Evolutionary conservation across 495 filamentous ascomycete species (phyloP).

Genomic region (Apiosordaria backusii): DNA sequence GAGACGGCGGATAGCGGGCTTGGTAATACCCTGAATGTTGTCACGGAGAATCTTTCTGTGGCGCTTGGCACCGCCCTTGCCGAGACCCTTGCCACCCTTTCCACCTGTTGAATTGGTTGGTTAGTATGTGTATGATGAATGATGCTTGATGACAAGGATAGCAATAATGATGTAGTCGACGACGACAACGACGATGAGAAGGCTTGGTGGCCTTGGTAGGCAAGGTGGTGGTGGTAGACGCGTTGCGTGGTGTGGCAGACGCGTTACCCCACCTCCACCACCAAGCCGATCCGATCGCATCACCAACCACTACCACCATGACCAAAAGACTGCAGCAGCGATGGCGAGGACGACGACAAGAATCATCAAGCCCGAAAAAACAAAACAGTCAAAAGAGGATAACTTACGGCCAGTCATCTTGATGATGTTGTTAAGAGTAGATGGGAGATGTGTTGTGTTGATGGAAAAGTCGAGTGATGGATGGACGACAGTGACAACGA

Average conservation of each 20-base stretch:
- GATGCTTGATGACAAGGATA: not conserved
- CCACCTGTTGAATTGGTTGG: slow-evolving; percentile 50
- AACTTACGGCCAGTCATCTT: slow-evolving; percentile 97
- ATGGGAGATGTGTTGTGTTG: slow-evolving; percentile 17
- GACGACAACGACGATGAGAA: not conserved
- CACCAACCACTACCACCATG: slow-evolving; percentile 19
- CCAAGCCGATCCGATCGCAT: not conserved
- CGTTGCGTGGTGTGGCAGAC: slow-evolving; percentile 25
- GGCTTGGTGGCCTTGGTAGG: not conserved
- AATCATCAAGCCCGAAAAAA: not conserved
- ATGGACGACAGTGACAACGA: too few relatives aligned
- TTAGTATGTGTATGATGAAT: slow-evolving; percentile 10
- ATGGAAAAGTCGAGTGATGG: slow-evolving; percentile 28
- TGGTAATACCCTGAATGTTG: slow-evolving; percentile 99
- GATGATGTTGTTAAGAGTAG: slow-evolving; percentile 41
- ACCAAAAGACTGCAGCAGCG: slow-evolving; percentile 20
- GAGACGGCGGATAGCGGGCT: slow-evolving; percentile 99
- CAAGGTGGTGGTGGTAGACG: slow-evolving; percentile 12
- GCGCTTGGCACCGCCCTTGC: slow-evolving; percentile 89
- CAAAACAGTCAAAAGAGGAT: slow-evolving; percentile 15
- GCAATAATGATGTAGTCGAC: not conserved
- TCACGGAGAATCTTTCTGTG: slow-evolving; percentile 98
- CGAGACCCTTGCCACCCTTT: slow-evolving; percentile 84
- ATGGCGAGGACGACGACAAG: slow-evolving; percentile 13
- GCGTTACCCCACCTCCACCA: slow-evolving; percentile 10